Conservation (phyloP, 2,329 filamentous ascomycete species). For the Penicillium decumbens region DNA sequence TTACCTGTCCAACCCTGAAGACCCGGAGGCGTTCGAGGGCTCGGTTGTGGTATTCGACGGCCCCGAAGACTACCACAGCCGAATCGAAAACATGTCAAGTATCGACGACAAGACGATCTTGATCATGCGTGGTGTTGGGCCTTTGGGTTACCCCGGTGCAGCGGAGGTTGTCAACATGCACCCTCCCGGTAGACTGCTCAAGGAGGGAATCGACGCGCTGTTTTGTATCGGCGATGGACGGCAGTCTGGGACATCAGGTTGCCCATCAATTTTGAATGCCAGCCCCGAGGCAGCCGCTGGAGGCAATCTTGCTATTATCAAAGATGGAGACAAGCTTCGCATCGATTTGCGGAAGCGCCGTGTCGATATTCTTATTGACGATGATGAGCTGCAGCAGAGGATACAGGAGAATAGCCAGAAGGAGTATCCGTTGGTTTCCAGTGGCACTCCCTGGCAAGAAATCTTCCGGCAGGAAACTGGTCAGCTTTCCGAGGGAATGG, state of each 20-base stretch:
- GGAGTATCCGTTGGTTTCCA: conserved; percentile 6
- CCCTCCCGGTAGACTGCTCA: conserved; percentile 44
- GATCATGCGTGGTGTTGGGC: conserved; percentile 49
- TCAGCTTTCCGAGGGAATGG: conserved; percentile 47
- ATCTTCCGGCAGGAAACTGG: conserved; percentile 47
- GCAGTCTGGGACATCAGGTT: conserved; percentile 54
- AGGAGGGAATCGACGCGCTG: conserved; percentile 45
- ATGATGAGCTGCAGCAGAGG: conserved; percentile 40
- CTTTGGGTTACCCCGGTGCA: conserved; percentile 49
- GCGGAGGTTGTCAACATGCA: conserved; percentile 54
- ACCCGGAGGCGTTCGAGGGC: conserved; percentile 49
- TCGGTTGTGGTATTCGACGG: conserved; percentile 50
- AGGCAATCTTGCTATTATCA: conserved; percentile 50
- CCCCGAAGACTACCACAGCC: conserved; percentile 47
- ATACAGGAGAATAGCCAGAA: not conserved
- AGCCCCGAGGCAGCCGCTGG: conserved; percentile 53
- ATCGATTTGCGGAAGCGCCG: conserved; percentile 49
- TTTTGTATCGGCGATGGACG: conserved; percentile 53
- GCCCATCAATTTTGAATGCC: conserved; percentile 54
- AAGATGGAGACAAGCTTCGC: conserved; percentile 48
- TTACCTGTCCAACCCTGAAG: conserved; percentile 46
- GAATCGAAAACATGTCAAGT: conserved; percentile 39
- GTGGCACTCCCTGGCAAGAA: conserved; percentile 48
- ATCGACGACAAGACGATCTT: conserved; percentile 43
- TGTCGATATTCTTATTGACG: conserved; percentile 45